A percentile compares a stretch with the other conserved stretches of the same genome.
Conservation (phyloP, 202 grass and related monocot species). For the Dendrocalamus latiflorus region DNA sequence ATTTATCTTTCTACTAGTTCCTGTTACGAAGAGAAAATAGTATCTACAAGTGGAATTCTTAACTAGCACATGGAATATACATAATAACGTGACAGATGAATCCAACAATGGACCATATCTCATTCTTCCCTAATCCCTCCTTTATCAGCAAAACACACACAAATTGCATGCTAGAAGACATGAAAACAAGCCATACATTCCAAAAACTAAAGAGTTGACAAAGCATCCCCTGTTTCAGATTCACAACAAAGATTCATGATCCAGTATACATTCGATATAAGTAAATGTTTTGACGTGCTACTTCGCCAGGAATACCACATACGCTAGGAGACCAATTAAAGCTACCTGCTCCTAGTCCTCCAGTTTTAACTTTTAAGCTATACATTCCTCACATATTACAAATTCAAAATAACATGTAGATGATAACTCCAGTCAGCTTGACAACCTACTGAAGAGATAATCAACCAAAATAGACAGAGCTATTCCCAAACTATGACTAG, state of each 20-base stretch:
- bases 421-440: background rate
- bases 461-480: background rate
- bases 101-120: background rate
- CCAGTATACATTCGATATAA: background rate
- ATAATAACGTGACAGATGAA: background rate
- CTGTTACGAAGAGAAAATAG: background rate
- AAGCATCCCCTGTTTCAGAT: background rate
- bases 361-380: background rate
- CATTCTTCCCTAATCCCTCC: background rate
- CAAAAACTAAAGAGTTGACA: background rate
- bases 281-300: background rate
- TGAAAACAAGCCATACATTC: background rate
- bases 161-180: background rate
- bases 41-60: background rate
- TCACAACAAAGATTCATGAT: background rate
- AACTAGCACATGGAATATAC: background rate
- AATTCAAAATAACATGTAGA: background rate
- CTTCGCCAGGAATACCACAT: background rate
- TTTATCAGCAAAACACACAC: background rate
- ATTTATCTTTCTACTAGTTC: constrained; percentile 15
- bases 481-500: background rate
- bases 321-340: background rate
- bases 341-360: background rate
- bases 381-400: background rate
- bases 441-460: background rate